Percentiles rank a stretch among this genome's conserved stretches.
phyloP scores from a whole-genome alignment of 768 basidiomycete genomes.

The Goffeauzyma gilvescens region DNA sequence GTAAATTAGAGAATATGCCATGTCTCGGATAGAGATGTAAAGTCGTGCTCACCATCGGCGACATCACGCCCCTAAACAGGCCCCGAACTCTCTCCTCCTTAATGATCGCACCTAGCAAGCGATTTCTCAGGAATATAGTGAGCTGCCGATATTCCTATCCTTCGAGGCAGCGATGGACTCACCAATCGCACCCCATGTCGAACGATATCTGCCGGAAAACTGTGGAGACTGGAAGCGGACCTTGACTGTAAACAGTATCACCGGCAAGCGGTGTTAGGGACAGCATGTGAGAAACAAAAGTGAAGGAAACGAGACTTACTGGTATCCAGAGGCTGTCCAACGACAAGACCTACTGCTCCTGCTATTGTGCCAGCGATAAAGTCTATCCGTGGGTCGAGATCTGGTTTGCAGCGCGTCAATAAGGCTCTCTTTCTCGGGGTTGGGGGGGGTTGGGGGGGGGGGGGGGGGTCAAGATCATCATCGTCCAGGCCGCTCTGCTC shows the following conservation, averaged over 20 bases:
- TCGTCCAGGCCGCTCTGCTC: not conserved
- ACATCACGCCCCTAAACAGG: constrained; percentile 36
- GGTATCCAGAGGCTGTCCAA: constrained; percentile 65
- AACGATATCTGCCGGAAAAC: constrained; percentile 22
- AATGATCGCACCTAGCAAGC: constrained; percentile 18
- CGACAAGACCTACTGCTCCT: constrained; percentile 46
- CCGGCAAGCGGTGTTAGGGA: not conserved
- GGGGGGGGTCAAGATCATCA: too few relatives aligned
- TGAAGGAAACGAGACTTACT: constrained; percentile 29
- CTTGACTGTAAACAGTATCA: constrained; percentile 15
- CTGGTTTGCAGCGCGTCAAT: not conserved
- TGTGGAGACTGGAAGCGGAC: constrained; percentile 31
- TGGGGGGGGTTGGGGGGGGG: too few relatives aligned
- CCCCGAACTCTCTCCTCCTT: constrained; percentile 28
- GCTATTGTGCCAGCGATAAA: constrained; percentile 62
- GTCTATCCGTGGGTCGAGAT: constrained; percentile 36
- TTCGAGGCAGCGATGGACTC: constrained; percentile 3
- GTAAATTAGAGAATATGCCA: not conserved
- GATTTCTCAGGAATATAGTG: not conserved
- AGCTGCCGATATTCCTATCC: not conserved
- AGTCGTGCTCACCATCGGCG: constrained; percentile 47
- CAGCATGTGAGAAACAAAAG: not conserved
- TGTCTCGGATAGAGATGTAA: not conserved
- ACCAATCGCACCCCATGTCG: constrained; percentile 26
- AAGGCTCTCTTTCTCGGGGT: not conserved